A percentile compares a stretch with the other conserved stretches of the same genome.
Conservation (phyloP, 768 basidiomycete genomes). For the Termitomyces sp. region DNA sequence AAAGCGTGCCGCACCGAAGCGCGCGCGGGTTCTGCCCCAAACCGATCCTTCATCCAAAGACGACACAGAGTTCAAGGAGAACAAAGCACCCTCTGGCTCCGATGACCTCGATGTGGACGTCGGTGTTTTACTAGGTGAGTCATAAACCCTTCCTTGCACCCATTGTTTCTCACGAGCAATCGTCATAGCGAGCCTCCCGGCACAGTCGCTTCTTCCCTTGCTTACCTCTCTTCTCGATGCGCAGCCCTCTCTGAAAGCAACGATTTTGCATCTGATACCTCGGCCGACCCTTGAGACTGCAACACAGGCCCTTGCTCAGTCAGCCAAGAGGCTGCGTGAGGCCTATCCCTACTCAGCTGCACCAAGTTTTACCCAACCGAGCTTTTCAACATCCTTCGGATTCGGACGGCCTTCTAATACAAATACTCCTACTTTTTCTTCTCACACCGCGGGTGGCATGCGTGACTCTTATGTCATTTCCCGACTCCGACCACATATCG, state of each 20-base stretch:
- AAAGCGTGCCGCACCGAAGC: slow-evolving; percentile 65
- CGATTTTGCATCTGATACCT: slow-evolving; percentile 73
- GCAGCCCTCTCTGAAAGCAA: slow-evolving; percentile 67
- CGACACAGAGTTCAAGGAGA: slow-evolving; percentile 40
- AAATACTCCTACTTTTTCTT: slow-evolving; percentile 19
- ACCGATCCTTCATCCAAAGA: slow-evolving; percentile 30
- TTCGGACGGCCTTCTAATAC: slow-evolving; percentile 22
- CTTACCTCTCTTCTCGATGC: slow-evolving; percentile 60
- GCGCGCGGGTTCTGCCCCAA: slow-evolving; percentile 42
- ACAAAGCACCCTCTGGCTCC: slow-evolving; percentile 29
- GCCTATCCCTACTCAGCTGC: slow-evolving; percentile 77
- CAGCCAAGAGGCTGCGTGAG: slow-evolving; percentile 70
- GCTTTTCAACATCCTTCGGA: slow-evolving; percentile 21
- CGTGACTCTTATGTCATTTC: slow-evolving; percentile 76
- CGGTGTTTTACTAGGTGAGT: slow-evolving; percentile 73
- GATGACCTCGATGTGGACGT: slow-evolving; percentile 68
- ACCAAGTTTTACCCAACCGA: slow-evolving; percentile 24
- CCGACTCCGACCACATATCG: slow-evolving; percentile 67
- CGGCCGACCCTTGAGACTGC: slow-evolving; percentile 79
- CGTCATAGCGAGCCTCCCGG: slow-evolving; percentile 67
- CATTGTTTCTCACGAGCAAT: slow-evolving; percentile 9
- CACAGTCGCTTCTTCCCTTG: slow-evolving; percentile 70
- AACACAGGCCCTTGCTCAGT: slow-evolving; percentile 57
- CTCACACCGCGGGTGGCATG: slow-evolving; percentile 49
- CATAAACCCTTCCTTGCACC: background rate